Evolutionary conservation across 176 grass and related monocot species (phyloP).

Genomic region (Calamus simplicifolius): DNA sequence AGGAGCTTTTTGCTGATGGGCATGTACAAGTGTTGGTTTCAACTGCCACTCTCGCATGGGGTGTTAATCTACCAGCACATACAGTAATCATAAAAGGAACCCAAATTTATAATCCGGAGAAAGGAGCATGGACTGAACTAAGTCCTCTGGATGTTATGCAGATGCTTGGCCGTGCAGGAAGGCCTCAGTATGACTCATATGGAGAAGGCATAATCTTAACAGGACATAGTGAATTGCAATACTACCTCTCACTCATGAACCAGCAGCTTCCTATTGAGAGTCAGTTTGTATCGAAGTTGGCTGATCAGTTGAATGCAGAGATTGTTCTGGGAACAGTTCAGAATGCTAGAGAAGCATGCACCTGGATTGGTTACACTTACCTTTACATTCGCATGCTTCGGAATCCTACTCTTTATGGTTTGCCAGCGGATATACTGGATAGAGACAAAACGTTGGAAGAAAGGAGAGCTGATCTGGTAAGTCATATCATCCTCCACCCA

Average conservation of each 20-base stretch:
- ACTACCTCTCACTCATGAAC: constrained; percentile 95
- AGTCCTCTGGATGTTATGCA: constrained; percentile 97
- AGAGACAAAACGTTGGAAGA: constrained; percentile 76
- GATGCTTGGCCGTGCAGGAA: constrained; percentile 96
- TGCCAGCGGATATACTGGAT: constrained; percentile 65
- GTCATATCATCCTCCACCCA: constrained; percentile 5
- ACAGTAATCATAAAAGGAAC: constrained; percentile 97
- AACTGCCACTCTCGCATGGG: constrained; percentile 89
- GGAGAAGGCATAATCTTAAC: constrained; percentile 97
- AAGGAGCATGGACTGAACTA: constrained; percentile 94
- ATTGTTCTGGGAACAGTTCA: constrained; percentile 89
- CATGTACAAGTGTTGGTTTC: constrained; percentile 93
- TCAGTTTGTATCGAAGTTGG: constrained; percentile 80
- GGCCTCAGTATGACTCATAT: constrained; percentile 90
- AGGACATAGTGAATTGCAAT: constrained; percentile 84
- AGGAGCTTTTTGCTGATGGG: constrained; percentile 79
- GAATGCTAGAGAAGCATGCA: constrained; percentile 87
- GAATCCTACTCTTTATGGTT: constrained; percentile 86
- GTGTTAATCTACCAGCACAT: constrained; percentile 93
- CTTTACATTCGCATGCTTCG: constrained; percentile 86
- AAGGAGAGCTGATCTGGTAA: constrained; percentile 92
- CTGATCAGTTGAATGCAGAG: constrained; percentile 93
- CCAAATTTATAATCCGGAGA: constrained; percentile 95
- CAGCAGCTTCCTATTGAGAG: constrained; percentile 94
- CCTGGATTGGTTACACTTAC: constrained; percentile 86